These are phyloP conservation scores for Pseudogymnoascus sp. DNA, from an alignment of 2,329 filamentous ascomycete species.

Conservation along the genomic window DNA sequence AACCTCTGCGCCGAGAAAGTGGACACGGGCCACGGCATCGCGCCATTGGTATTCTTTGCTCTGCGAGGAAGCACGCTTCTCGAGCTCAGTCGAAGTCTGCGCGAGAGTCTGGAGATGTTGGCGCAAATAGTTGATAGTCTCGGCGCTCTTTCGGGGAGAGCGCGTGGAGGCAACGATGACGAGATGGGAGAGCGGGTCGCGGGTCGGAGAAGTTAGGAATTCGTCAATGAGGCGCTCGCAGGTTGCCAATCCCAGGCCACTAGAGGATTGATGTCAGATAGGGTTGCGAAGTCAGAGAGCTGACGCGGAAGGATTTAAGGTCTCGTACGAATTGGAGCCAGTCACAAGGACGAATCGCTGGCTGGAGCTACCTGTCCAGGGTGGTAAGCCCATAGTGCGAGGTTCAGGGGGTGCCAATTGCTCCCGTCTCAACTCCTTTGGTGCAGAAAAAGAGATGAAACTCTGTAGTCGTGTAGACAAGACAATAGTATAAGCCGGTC, in stretches of 20 bases:
- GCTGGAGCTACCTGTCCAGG: slow-evolving; percentile 30
- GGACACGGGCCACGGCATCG: slow-evolving; percentile 42
- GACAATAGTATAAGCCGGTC: neutral
- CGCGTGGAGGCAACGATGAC: slow-evolving; percentile 80
- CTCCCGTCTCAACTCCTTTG: neutral
- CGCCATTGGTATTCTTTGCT: slow-evolving; percentile 40
- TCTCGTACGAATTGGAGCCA: slow-evolving; percentile 42
- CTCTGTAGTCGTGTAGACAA: neutral
- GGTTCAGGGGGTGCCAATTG: neutral
- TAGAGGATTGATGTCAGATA: slow-evolving; percentile 35
- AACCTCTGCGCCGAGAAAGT: slow-evolving; percentile 49
- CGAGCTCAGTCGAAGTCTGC: slow-evolving; percentile 38
- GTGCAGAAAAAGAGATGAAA: neutral
- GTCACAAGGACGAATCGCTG: slow-evolving; percentile 65
- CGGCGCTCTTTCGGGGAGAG: slow-evolving; percentile 61
- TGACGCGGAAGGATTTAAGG: neutral
- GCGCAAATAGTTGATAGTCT: slow-evolving; percentile 59
- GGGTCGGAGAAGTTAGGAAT: slow-evolving; percentile 63
- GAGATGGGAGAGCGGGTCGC: slow-evolving; percentile 58
- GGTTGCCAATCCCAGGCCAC: slow-evolving; percentile 79
- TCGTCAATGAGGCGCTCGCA: slow-evolving; percentile 82
- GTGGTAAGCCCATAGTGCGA: slow-evolving; percentile 25
- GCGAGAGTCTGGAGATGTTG: slow-evolving; percentile 51
- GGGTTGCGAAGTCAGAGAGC: neutral
- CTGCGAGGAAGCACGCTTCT: slow-evolving; percentile 44